Evolutionary conservation across 768 basidiomycete species (phyloP), one percentile per base, ranked within the genome.

Genomic region (Podaxis sp.): DNA sequence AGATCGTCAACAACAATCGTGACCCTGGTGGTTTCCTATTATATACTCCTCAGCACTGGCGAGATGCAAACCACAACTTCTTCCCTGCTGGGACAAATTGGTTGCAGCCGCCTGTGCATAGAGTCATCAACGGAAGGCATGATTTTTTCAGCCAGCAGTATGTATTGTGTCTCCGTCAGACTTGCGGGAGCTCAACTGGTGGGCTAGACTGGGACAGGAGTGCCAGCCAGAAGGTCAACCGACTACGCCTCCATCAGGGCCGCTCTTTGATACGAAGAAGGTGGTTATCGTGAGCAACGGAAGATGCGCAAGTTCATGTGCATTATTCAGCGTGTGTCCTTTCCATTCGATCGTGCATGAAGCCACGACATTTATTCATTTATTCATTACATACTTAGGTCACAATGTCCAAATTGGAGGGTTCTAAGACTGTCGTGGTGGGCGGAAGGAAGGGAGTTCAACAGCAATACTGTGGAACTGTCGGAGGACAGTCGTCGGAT

Each of bases 391-490:
- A 24, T 8, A 19, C 19, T 46, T 54, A 33, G 83, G 79, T 86
- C 61, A 83, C 84, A 24, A 85, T 88, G 85, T 72, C 78, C 12
- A 87, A 87, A 70, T 70, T 79, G 30, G 83, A 87, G 69, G 83
- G 83, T 28, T 76, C 79, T 17, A 83, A 77, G 67, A 85, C 81
- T 6, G 82, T 84, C 12, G 83, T 87, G 2, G 63, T 85, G 24
- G 84, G 84, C 19, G 85, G 85, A 40, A 80, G 80, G 67, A 71
- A 76, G 19, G 77, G 74, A 40, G 8, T 80, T 4, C 70, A 71
- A 55, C 85, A 87, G 68, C 78, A 86, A 66, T 87, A 85, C 67
- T 85, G 83, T 67, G 87, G 87, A 13, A 82, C 79, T 54, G 85
- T 87, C 52, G 85, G 85, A 15, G 87, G 85, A 0, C 83, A 87